Evolutionary conservation across 257 asterid genomes (phyloP), one percentile per base, ranked within the genome.

Genomic region (Solanum lycopersicoides): DNA sequence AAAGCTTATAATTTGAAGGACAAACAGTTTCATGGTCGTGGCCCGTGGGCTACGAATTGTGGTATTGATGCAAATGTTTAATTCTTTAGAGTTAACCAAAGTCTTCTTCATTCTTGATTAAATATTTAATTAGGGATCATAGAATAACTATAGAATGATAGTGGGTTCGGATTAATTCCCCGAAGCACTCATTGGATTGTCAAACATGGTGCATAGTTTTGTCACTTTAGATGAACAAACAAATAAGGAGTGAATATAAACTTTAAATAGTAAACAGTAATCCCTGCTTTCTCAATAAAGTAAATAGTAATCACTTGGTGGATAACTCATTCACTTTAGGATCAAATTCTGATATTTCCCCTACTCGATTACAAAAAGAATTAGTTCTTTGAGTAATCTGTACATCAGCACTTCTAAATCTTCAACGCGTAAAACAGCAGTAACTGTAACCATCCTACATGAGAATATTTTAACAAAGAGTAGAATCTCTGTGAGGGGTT

Each of bases 401-500:
- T 53, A 28, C 30, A 74, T 39, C 16, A 39, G 47, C 47, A 65
- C 30, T 60, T 60, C 50, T 15, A 45, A 41, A 69, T 85, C 47
- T 44, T 69, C 68, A 45, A 68, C 44, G 37, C 50, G 35, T 69
- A 86, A 72, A 80, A 85, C 83, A 83, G 80, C 71, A 56, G n/a
- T 37, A 88, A 42, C 82, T 83, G n/a, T 37, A 88, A 42, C 84
- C 85, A 79, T 15, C 83, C 80, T 82, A 88, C 66, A 84, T 89
- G 59, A 85, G 88, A 88, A 77, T 10, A 85, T 75, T 71, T 84
- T 68, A 45, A 56, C 18, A 68, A n/a, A 66, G 16, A 84, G 80
- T 39, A 88, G 50, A 56, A 79, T 82, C 87, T 80, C 73, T 84
- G 18, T 25, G 25, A 83, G 86, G 45, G 79, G 69, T 63, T 15